Conservation (phyloP, 2,329 filamentous ascomycete species). For the Lachnellula subtilissima region DNA sequence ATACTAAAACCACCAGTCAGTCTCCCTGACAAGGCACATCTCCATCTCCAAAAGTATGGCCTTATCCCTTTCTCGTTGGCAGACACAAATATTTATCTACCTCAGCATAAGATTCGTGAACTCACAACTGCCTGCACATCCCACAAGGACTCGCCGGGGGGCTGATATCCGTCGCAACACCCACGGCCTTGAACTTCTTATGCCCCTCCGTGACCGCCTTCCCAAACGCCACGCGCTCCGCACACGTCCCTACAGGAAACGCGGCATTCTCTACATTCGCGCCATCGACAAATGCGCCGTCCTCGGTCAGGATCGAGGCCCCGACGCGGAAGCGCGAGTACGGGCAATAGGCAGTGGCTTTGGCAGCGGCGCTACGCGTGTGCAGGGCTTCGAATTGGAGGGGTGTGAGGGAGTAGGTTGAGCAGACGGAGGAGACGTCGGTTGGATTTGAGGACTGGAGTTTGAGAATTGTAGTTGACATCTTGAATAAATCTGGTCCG, state of each 20-base stretch:
- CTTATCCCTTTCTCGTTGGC: too few species aligned
- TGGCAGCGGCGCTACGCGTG: conserved; percentile 68
- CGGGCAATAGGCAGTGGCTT: conserved; percentile 74
- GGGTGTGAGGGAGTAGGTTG: conserved; percentile 47
- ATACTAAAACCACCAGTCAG: conserved; percentile 46
- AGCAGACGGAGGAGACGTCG: conserved; percentile 33
- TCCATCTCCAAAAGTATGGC: too few species aligned
- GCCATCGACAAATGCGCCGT: conserved; percentile 51
- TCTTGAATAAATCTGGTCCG: conserved; percentile 13
- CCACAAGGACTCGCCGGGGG: conserved; percentile 77
- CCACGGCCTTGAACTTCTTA: conserved; percentile 66
- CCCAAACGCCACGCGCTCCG: conserved; percentile 83
- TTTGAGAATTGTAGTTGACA: conserved; percentile 13
- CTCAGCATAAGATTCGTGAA: conserved; percentile 16
- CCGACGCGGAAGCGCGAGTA: conserved; percentile 75
- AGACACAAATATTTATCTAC: neutral
- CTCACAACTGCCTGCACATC: conserved; percentile 91
- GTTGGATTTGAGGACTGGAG: conserved; percentile 26
- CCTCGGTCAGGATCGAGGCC: conserved; percentile 63
- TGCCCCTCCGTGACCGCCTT: conserved; percentile 60
- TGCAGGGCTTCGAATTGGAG: conserved; percentile 61
- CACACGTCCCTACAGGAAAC: conserved; percentile 93
- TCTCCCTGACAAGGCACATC: neutral
- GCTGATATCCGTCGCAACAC: conserved; percentile 74
- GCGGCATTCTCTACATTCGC: conserved; percentile 88